These are phyloP conservation scores for Solanum hybrid DNA, from an alignment of 305 asterid genomes.

Conservation along the genomic window DNA sequence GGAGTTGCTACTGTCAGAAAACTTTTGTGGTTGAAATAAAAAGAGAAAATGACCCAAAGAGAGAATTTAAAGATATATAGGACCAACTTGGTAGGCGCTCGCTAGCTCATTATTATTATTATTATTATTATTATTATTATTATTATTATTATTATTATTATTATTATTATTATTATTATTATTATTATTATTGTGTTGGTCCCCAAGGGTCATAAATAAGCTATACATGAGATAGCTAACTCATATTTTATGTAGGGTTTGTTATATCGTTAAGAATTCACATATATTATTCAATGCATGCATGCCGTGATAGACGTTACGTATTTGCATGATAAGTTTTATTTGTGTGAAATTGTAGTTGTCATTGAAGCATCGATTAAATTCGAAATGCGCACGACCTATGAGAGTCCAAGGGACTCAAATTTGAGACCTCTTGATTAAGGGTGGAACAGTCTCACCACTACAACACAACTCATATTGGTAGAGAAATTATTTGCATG, in stretches of 20 bases:
- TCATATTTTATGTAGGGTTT: background rate
- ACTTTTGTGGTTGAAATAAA: constrained; percentile 15
- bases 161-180: background rate
- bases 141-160: background rate
- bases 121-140: background rate
- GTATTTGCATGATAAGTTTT: background rate
- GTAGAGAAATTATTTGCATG: background rate
- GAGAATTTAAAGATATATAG: background rate
- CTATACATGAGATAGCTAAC: background rate
- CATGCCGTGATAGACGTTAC: background rate
- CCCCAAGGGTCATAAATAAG: background rate
- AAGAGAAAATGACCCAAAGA: background rate
- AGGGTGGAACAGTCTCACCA: background rate
- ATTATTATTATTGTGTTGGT: background rate
- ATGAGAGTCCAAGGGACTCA: background rate
- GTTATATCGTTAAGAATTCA: background rate
- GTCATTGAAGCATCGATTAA: too few relatives aligned
- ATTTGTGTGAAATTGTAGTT: background rate
- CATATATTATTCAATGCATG: background rate
- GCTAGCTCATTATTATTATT: background rate
- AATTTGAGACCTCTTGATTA: too few relatives aligned
- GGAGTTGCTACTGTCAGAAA: constrained; percentile 1
- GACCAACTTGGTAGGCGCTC: constrained; percentile 4
- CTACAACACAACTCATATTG: background rate
- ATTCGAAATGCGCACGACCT: rapidly evolving